phyloP scores from a whole-genome alignment of 2,329 filamentous ascomycete genomes.

The Fusarium sp. region DNA sequence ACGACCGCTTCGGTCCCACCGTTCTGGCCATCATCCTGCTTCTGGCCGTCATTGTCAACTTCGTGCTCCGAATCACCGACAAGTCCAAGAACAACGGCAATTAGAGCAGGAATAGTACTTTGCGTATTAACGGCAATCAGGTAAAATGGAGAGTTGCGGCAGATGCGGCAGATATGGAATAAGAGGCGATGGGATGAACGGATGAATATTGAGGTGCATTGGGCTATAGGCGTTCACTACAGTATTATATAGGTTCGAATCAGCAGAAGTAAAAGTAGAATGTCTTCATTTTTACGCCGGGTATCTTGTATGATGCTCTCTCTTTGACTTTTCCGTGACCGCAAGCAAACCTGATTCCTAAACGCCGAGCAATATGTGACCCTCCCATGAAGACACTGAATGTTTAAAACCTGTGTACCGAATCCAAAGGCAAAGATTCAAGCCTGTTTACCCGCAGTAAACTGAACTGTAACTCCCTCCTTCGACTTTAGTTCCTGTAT shows the following conservation, averaged over 20 bases:
- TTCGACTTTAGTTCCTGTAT: constrained; percentile 69
- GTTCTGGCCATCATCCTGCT: constrained; percentile 89
- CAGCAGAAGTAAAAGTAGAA: constrained; percentile 36
- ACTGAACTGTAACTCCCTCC: constrained; percentile 64
- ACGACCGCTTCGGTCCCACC: constrained; percentile 95
- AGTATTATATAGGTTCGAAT: constrained; percentile 33
- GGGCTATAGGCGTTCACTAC: constrained; percentile 41
- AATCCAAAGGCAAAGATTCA: not conserved
- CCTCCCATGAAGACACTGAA: not conserved
- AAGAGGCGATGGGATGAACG: not conserved
- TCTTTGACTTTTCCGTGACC: constrained; percentile 8
- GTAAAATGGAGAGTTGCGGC: not conserved
- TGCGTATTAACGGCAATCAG: not conserved
- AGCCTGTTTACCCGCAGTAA: constrained; percentile 54
- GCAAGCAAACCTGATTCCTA: constrained; percentile 6
- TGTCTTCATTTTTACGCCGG: constrained; percentile 30
- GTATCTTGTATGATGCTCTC: constrained; percentile 38
- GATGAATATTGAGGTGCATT: constrained; percentile 23
- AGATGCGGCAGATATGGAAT: not conserved
- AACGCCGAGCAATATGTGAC: constrained; percentile 21
- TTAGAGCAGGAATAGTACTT: constrained; percentile 17
- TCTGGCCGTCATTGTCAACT: constrained; percentile 95
- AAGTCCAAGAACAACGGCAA: constrained; percentile 57
- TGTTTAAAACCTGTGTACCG: not conserved
- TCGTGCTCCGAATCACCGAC: constrained; percentile 80